Conservation (phyloP, 2,329 filamentous ascomycete species). For the Phyllosticta citrichinensis region DNA sequence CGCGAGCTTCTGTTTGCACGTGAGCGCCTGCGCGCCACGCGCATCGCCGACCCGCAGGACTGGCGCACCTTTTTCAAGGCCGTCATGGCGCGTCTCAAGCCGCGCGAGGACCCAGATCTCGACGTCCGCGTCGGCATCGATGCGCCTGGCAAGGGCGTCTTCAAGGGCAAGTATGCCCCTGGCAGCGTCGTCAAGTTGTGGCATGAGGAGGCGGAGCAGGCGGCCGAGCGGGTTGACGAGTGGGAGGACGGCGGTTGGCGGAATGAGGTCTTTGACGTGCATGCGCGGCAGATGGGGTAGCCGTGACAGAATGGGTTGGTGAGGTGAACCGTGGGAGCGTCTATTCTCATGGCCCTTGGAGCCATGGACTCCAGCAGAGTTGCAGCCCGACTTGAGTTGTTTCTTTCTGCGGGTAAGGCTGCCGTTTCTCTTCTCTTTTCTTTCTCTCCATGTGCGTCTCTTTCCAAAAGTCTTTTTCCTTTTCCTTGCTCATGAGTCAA, state of each 20-base stretch:
- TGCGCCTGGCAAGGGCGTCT: slow-evolving; percentile 52
- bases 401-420: too few relatives aligned
- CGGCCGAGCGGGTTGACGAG: slow-evolving; percentile 65
- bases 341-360: too few relatives aligned
- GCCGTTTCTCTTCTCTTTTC: too few relatives aligned
- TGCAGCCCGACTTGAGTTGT: too few relatives aligned
- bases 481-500: too few relatives aligned
- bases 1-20: slow-evolving; percentile 78
- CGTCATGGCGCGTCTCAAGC: slow-evolving; percentile 63
- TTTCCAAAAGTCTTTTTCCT: too few relatives aligned
- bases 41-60: slow-evolving; percentile 71
- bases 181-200: slow-evolving; percentile 85
- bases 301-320: too few relatives aligned
- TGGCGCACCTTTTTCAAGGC: slow-evolving; percentile 74
- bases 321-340: too few relatives aligned
- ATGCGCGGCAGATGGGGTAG: slow-evolving; percentile 21
- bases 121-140: slow-evolving; percentile 64
- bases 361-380: too few relatives aligned
- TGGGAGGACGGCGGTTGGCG: slow-evolving; percentile 65
- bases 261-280: slow-evolving; percentile 67
- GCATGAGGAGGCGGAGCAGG: slow-evolving; percentile 65
- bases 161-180: slow-evolving; percentile 77
- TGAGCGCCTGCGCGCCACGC: slow-evolving; percentile 74
- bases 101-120: slow-evolving; percentile 64
- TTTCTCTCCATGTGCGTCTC: too few relatives aligned